phyloP scores from a whole-genome alignment of 768 basidiomycete genomes.

The Kondoa subrosea region DNA sequence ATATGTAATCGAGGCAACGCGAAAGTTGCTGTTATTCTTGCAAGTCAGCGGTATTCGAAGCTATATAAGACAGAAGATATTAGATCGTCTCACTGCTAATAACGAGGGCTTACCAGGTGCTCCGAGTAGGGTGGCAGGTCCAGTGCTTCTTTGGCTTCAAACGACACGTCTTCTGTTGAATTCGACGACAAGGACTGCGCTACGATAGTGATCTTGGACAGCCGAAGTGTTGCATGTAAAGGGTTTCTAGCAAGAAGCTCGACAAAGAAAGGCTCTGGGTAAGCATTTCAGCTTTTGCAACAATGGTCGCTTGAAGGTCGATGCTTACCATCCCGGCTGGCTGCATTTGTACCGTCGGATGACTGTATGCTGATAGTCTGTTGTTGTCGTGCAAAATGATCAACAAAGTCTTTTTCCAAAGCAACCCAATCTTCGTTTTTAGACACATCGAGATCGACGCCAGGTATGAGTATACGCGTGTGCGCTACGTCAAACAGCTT shows the following conservation, averaged over 20 bases:
- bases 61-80: not conserved
- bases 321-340: not conserved
- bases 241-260: constrained; percentile 32
- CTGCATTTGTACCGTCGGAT: not conserved
- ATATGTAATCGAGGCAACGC: constrained; percentile 50
- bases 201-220: constrained; percentile 19
- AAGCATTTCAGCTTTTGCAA: not conserved
- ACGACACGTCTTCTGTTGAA: constrained; percentile 4
- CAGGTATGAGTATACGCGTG: constrained; percentile 45
- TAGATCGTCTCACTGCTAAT: not conserved
- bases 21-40: constrained; percentile 33
- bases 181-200: constrained; percentile 36
- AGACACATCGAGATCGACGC: constrained; percentile 32
- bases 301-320: not conserved
- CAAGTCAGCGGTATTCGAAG: constrained; percentile 17
- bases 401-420: constrained; percentile 10
- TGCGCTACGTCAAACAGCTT: constrained; percentile 46
- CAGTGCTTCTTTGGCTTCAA: not conserved
- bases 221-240: constrained; percentile 30
- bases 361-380: not conserved
- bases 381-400: not conserved
- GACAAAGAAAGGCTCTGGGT: constrained; percentile 29
- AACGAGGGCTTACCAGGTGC: constrained; percentile 3
- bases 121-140: constrained; percentile 15
- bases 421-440: constrained; percentile 7